phyloP scores from a whole-genome alignment of 2,329 filamentous ascomycete genomes.

The Coccinonectria pachysandricola region DNA sequence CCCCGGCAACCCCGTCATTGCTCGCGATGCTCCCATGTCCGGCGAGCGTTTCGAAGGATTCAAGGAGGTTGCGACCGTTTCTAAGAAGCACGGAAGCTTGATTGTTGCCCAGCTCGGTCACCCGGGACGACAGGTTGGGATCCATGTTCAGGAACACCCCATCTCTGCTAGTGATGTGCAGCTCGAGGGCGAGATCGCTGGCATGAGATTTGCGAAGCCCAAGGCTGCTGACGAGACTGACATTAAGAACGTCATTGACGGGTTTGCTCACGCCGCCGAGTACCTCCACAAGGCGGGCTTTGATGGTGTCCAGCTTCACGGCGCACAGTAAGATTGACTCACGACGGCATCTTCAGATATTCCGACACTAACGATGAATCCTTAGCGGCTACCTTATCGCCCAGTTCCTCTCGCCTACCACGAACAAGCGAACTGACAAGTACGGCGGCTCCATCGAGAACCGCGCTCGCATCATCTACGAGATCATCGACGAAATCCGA shows the following conservation, averaged over 20 bases:
- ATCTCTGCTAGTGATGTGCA: conserved; percentile 32
- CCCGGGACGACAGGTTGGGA: conserved; percentile 32
- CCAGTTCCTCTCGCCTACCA: conserved; percentile 39
- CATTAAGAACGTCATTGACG: conserved; percentile 46
- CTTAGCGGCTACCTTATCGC: conserved; percentile 38
- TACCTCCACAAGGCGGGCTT: conserved; percentile 54
- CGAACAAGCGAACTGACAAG: conserved; percentile 40
- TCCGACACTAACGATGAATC: too few species aligned
- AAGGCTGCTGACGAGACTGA: conserved; percentile 42
- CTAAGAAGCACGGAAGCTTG: conserved; percentile 49
- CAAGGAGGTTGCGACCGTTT: conserved; percentile 40
- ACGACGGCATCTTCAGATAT: too few species aligned
- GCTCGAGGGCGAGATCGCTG: conserved; percentile 16
- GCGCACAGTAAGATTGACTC: conserved; percentile 37
- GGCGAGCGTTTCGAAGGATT: conserved; percentile 54
- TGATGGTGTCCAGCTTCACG: conserved; percentile 41
- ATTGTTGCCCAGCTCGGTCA: conserved; percentile 48
- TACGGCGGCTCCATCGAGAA: conserved; percentile 37
- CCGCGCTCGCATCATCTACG: conserved; percentile 33
- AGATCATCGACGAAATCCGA: conserved; percentile 28
- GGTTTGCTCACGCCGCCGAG: conserved; percentile 51
- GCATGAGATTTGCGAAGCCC: conserved; percentile 34
- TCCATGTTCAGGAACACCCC: conserved; percentile 21
- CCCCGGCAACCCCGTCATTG: conserved; percentile 49
- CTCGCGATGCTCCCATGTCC: conserved; percentile 35